Base-by-base conservation (phyloP, 169 alveolate species). In the Toxoplasma gondii region DNA sequence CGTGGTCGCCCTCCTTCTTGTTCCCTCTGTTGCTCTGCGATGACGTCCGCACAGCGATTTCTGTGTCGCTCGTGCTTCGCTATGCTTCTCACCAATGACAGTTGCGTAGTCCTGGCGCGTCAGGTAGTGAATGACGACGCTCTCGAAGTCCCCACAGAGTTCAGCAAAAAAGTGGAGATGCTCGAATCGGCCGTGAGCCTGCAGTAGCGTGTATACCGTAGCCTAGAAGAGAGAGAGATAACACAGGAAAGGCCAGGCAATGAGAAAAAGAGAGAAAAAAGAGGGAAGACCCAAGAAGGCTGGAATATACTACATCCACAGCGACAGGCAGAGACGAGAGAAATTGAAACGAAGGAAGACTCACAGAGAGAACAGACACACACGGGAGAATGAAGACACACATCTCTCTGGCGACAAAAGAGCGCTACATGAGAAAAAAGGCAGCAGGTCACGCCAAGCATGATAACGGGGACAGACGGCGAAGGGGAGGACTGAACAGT, bases 101-200 rank as follows among this genome's bases (percentile, higher is more conserved):
- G 84, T 27, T 24, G 29, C 41, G 69, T 58, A 90, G 70, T 90
- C n/a, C 34, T 70, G 43, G 88, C 64, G 83, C 44, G n/a, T 49
- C 69, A 90, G 16, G 36, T 82, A 44, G 70, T 58, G 86, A 31
- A 90, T 10, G 69, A 90, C 70, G 58, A 88, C 53, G 44, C 80
- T 74, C 70, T 90, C 86, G 70, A 31, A n/a, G 70, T 90, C 93
- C 24, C 70, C 70, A 36, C 93, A 36, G n/a, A 43, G 88, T 44
- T 90, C 93, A 2, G 93, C 83, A 70, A 43, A 90, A 34, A n/a
- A 36, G 10, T 34, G 64, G 19, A 90, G 88, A 19, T 90, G 87
- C 16, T 49, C 83, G 36, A 44, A n/a, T 4, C 93, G 83, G 1
- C 93, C 86, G 70, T 90, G 86, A 1, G 93, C 4, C 43, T 90